Evolutionary conservation across 1,139 yeast genomes (phyloP).

Genomic region (Kodamaea derodonti): DNA sequence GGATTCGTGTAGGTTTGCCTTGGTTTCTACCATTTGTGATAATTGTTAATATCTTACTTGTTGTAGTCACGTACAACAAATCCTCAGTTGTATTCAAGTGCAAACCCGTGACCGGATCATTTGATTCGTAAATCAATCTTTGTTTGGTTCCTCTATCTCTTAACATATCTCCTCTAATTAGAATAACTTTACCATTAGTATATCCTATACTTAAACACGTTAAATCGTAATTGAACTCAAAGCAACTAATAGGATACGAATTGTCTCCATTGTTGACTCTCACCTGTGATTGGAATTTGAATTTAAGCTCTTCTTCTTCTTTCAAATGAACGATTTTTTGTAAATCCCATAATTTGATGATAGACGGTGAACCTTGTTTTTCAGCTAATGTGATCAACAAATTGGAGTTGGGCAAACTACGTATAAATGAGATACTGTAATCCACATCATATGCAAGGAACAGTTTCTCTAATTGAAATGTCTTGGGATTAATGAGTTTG

Average conservation of each 20-base stretch:
- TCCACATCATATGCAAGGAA: constrained; percentile 66
- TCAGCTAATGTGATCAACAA: constrained; percentile 71
- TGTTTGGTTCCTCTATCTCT: constrained; percentile 92
- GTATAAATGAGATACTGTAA: constrained; percentile 57
- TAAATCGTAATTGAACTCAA: constrained; percentile 52
- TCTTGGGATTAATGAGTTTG: constrained; percentile 49
- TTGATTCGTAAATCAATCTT: constrained; percentile 65
- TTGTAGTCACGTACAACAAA: constrained; percentile 59
- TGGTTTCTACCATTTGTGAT: constrained; percentile 76
- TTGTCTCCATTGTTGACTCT: constrained; percentile 50
- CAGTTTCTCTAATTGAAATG: constrained; percentile 41
- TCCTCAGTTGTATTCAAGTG: constrained; percentile 48
- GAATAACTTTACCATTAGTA: constrained; percentile 79
- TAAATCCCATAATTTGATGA: constrained; percentile 72
- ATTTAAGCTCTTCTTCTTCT: constrained; percentile 26
- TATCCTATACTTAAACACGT: constrained; percentile 77
- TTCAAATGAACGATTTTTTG: constrained; percentile 41
- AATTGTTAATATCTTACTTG: constrained; percentile 68
- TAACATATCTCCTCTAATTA: constrained; percentile 81
- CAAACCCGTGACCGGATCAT: constrained; percentile 80
- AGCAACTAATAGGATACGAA: constrained; percentile 69
- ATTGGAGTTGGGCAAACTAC: constrained; percentile 43
- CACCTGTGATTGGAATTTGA: constrained; percentile 34
- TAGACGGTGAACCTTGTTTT: constrained; percentile 63
- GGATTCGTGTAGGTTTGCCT: constrained; percentile 58